Conservation (phyloP, 1,284 basidiomycete species). For the Puccinia novopanici region DNA sequence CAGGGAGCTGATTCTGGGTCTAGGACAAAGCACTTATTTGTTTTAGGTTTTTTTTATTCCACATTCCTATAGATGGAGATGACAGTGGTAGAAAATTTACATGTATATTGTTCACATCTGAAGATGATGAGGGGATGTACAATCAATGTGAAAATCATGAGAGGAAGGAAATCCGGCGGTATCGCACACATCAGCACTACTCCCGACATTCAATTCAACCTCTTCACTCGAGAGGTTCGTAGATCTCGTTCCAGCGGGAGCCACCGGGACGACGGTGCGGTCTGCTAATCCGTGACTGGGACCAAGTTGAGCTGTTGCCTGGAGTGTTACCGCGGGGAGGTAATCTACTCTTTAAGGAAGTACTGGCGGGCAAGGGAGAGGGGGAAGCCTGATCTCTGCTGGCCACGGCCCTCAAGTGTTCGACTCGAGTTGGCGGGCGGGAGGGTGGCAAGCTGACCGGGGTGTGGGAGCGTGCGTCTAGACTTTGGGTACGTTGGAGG, state of each 20-base stretch:
- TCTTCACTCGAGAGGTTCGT: neutral
- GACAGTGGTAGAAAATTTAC: no score
- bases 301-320: neutral
- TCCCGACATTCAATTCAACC: neutral
- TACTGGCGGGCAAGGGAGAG: neutral
- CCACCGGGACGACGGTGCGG: neutral
- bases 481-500: neutral
- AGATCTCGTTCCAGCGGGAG: slow-evolving; percentile 1
- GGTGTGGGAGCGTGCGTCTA: neutral
- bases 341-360: neutral
- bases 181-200: neutral
- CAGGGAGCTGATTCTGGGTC: no score
- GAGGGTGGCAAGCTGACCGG: neutral
- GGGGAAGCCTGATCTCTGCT: neutral
- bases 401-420: neutral
- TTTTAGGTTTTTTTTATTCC: no score
- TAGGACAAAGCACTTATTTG: no score
- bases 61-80: no score
- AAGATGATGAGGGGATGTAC: no score
- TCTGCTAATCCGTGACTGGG: neutral
- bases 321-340: neutral
- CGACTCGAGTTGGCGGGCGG: neutral
- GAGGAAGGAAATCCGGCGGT: neutral
- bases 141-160: neutral
- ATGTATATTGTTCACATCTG: no score